These are phyloP conservation scores for Solanum aculeatissimum DNA, from an alignment of 305 asterid species.

Conservation along the genomic window DNA sequence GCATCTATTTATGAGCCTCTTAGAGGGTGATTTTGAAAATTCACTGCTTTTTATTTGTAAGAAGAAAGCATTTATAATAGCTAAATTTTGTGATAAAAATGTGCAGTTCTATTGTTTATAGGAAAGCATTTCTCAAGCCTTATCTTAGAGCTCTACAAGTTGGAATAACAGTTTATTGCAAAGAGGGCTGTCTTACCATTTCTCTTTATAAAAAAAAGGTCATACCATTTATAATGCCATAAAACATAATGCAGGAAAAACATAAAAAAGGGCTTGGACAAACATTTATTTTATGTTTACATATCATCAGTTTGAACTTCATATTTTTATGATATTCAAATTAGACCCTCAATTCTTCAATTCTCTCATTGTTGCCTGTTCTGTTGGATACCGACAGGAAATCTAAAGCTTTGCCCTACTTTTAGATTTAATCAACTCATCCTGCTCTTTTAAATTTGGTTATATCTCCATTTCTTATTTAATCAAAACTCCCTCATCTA, in stretches of 20 bases:
- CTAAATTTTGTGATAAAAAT: not conserved
- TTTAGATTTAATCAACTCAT: not conserved
- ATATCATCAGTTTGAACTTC: not conserved
- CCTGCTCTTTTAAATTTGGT: not conserved
- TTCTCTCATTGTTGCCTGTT: not conserved
- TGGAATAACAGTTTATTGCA: not conserved
- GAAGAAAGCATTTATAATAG: not conserved
- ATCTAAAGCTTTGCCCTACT: not conserved
- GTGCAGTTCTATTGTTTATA: not conserved
- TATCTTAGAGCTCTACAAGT: not conserved
- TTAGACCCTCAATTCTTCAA: not conserved
- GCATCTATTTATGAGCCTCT: not conserved
- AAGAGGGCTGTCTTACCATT: not conserved
- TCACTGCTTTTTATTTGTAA: not conserved
- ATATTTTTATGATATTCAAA: not conserved
- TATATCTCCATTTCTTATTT: not conserved
- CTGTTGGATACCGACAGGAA: not conserved
- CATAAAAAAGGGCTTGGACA: not conserved
- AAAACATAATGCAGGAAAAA: not conserved
- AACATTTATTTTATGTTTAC: not conserved
- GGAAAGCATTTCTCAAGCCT: not conserved
- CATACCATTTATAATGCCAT: not conserved
- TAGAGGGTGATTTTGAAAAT: not conserved
- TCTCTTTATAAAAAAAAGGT: not conserved
- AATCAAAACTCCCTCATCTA: not conserved